phyloP scores from a whole-genome alignment of 345 rosid species.

The Acer campestre region DNA sequence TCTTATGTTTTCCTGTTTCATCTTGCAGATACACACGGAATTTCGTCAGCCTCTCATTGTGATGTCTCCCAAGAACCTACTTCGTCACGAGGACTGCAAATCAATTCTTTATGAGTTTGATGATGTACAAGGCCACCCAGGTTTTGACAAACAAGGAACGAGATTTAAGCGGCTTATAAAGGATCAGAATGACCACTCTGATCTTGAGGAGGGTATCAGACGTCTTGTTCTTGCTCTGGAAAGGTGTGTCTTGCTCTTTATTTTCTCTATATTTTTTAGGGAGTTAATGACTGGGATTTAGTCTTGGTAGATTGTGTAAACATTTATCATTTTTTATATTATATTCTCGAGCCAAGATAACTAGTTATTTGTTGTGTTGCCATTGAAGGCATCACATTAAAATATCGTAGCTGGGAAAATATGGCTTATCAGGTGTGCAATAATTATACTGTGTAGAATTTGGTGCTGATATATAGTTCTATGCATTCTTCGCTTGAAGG shows the following conservation, averaged over 20 bases:
- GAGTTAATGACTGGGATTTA: conserved; percentile 3
- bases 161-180: conserved; percentile 89
- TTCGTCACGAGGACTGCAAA: conserved; percentile 89
- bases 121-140: conserved; percentile 93
- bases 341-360: not conserved
- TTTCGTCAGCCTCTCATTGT: conserved; percentile 91
- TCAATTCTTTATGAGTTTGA: conserved; percentile 93
- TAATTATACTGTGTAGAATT: not conserved
- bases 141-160: conserved; percentile 96
- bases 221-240: conserved; percentile 94
- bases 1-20: conserved; percentile 12
- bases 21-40: conserved; percentile 72
- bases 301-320: not conserved
- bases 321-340: not conserved
- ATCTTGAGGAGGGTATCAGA: conserved; percentile 82
- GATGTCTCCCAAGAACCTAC: conserved; percentile 90
- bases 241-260: conserved; percentile 46
- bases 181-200: conserved; percentile 81
- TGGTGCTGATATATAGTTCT: conserved; percentile 8
- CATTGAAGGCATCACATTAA: not conserved
- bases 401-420: not conserved
- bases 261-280: not conserved
- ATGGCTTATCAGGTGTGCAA: not conserved
- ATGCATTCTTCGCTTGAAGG: conserved; percentile 29
- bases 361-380: not conserved